Base-by-base conservation (phyloP, 805 yeast species). In the Ogataea saltuana region DNA sequence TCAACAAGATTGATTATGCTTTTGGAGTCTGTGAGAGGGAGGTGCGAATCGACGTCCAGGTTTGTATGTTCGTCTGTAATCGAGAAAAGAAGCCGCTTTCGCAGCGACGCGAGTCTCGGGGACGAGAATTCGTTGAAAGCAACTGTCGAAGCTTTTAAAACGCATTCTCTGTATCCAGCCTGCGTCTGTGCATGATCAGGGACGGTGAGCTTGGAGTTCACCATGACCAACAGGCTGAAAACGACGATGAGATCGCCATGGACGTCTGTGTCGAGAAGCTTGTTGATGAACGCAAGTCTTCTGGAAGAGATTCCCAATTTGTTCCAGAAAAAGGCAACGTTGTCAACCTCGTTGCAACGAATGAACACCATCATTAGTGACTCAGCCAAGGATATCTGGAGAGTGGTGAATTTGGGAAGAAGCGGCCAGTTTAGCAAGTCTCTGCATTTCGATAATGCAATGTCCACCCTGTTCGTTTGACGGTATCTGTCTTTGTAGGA, bases 361-460 rank as follows among this genome's bases (percentile, higher is more conserved):
- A 59, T 36, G 3, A 56, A 46, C 3, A 60, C 20, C 33, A 56
- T 58, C 48, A 65, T 44, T 19, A 64, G 33, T 2, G 58, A 46
- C 32, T 56, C 58, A 2, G 68, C 51, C 13, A 65, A 33, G 3
- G 51, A 32, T 0, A 56, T 28, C 36, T 64, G 69, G 10, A 64
- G 38, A 1, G 45, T 29, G 1, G 59, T 52, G 19, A 64, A 59
- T 17, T 49, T 52, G 1, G 36, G 12, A 9, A 65, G 42, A 8
- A 60, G 33, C 1, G 60, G 43, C 65, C 67, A 64, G 27, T 56
- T 61, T 4, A 65, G 44, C 8, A 64, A 37, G 4, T 58, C 58
- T 35, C 50, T 55, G 28, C 61, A 54, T 35, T 55, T 56, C 3
- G 44, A 41, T 1, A 56, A 19, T 1, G 50, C 40, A 11, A 51